A percentile compares a stretch with the other conserved stretches of the same genome.
phyloP scores from a whole-genome alignment of 192 early-diverging fungal species.

The Gryganskiella cystojenkinii region DNA sequence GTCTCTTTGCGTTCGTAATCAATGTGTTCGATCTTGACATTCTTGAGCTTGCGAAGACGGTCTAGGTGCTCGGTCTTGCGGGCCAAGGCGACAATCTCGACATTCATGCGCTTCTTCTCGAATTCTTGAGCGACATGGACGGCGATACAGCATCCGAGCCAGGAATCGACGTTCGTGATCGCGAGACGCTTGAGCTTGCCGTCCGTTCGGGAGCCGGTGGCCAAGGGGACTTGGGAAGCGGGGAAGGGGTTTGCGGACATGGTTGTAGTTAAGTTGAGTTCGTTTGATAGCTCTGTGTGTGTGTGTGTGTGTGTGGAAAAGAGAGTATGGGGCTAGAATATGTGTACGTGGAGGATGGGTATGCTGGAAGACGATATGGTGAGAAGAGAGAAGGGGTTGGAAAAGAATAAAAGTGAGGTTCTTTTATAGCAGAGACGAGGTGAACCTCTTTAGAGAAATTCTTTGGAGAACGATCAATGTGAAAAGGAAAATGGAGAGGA shows the following conservation, averaged over 20 bases:
- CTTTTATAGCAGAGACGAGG: too few relatives aligned
- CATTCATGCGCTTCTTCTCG: slow-evolving; percentile 19
- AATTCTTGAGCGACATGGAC: slow-evolving; percentile 17
- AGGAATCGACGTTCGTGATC: slow-evolving; percentile 23
- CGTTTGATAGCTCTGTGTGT: background rate
- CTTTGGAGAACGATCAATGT: too few relatives aligned
- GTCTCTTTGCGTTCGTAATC: slow-evolving; percentile 16
- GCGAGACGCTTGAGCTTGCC: slow-evolving; percentile 4
- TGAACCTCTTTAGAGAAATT: too few relatives aligned
- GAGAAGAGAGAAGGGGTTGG: background rate
- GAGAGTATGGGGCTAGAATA: too few relatives aligned
- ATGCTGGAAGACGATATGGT: background rate
- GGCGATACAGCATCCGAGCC: slow-evolving; percentile 23
- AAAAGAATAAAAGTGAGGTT: too few relatives aligned
- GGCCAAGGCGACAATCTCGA: slow-evolving; percentile 17
- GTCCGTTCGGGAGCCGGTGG: background rate
- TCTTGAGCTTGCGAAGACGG: slow-evolving; percentile 26
- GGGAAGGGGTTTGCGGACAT: background rate
- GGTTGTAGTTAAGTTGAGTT: too few relatives aligned
- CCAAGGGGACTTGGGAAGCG: background rate
- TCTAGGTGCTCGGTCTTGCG: slow-evolving; percentile 27
- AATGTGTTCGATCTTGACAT: slow-evolving; percentile 21
- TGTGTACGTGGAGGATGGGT: too few relatives aligned
- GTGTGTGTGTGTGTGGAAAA: background rate
- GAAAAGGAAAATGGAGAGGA: too few relatives aligned